phyloP scores from a whole-genome alignment of 148 eudicot species.

The Vaccinium corymbosum region DNA sequence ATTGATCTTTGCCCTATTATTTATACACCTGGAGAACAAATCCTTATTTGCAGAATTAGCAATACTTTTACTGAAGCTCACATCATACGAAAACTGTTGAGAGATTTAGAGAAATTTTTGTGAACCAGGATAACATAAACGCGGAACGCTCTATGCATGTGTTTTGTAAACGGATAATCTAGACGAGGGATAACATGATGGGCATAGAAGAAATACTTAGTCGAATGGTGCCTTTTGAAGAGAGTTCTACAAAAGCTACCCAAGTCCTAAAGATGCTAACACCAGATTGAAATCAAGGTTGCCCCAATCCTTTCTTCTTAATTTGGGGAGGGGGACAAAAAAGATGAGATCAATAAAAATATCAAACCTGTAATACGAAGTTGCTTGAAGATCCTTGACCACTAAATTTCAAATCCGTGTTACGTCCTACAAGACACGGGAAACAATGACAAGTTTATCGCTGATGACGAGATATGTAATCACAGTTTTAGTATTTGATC shows the following conservation, averaged over 20 bases:
- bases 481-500: not conserved
- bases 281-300: not conserved
- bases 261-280: not conserved
- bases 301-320: not conserved
- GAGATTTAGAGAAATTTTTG: not conserved
- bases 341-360: slow-evolving; percentile 2
- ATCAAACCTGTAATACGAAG: slow-evolving; percentile 50
- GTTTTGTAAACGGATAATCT: not conserved
- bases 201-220: not conserved
- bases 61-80: not conserved
- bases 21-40: not conserved
- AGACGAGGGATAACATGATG: not conserved
- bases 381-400: slow-evolving; percentile 28
- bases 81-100: too few species aligned
- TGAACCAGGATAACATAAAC: not conserved
- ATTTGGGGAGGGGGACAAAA: not conserved
- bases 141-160: not conserved
- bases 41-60: not conserved
- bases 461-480: not conserved
- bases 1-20: not conserved
- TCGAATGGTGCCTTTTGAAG: not conserved
- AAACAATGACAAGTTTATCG: not conserved
- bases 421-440: slow-evolving; percentile 37
- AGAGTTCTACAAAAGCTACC: not conserved
- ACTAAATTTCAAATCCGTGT: slow-evolving; percentile 19